These are phyloP conservation scores for Aspergillus clavatus DNA, from an alignment of 2,329 filamentous ascomycete genomes.

Conservation along the genomic window DNA sequence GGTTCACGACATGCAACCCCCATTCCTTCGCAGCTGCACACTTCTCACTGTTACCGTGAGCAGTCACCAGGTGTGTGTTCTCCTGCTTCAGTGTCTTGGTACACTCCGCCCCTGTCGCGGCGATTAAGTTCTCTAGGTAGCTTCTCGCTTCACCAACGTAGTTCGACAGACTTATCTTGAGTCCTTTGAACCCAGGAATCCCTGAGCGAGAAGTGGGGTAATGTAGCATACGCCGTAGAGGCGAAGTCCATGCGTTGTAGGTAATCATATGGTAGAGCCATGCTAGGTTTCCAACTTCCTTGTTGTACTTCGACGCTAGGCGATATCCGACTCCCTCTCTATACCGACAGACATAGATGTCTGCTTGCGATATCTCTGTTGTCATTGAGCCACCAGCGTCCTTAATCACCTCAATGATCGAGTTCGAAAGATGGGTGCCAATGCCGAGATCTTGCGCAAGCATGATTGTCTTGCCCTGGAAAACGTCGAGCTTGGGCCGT, in stretches of 20 bases:
- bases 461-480: constrained; percentile 71
- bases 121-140: constrained; percentile 88
- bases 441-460: constrained; percentile 71
- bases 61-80: constrained; percentile 93
- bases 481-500: constrained; percentile 62
- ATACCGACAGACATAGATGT: constrained; percentile 84
- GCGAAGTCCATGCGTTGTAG: constrained; percentile 82
- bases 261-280: constrained; percentile 94
- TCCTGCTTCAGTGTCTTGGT: constrained; percentile 94
- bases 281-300: constrained; percentile 83
- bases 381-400: constrained; percentile 68
- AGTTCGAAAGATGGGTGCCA: constrained; percentile 58
- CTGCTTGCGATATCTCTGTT: constrained; percentile 60
- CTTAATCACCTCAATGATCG: constrained; percentile 66
- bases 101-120: constrained; percentile 76
- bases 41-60: constrained; percentile 85
- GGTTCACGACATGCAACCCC: constrained; percentile 85
- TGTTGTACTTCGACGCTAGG: constrained; percentile 67
- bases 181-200: constrained; percentile 70
- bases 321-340: constrained; percentile 76
- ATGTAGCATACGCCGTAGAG: constrained; percentile 75
- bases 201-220: constrained; percentile 77
- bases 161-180: constrained; percentile 87
- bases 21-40: constrained; percentile 88
- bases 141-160: constrained; percentile 91